Evolutionary conservation across 202 grass and related monocot genomes (phyloP), one percentile per base, ranked within the genome.

Genomic region (Alloteropsis angusta): DNA sequence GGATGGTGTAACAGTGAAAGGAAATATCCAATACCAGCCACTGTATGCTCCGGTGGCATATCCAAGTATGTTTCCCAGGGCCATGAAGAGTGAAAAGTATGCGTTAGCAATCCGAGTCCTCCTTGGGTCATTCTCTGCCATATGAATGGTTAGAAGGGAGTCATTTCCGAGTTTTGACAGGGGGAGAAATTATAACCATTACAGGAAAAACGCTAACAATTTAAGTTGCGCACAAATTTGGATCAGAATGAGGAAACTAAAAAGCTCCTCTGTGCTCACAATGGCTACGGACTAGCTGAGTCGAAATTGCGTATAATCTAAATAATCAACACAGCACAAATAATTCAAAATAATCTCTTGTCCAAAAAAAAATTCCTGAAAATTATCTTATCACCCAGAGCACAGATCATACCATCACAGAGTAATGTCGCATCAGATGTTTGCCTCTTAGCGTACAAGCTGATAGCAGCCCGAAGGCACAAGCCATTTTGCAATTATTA

Each of bases 11-110:
- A 99, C 17, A 41, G 86, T 99, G 72, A 99, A 93, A 5, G 89
- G 87, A 61, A 99, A 86, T 85, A 99, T 76, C 16, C 6, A 82
- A 73, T 85, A 95, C 96, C 92, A 99, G 68, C 90, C 81, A 60
- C 79, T 89, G 36, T 87, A 95, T 15, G 96, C 89, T 73, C 92
- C 96, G 41, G 92, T 88, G 48, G 96, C 92, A 54, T 90, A 99
- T 58, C 96, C 92, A 2, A 99, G 87, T 60, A 99, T 89, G 76
- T 95, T 95, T 68, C 96, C 88, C 56, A 95, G 75, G 14, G 92
- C 96, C 92, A 97, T 97, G 87, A 97, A 97, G 81, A 94, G 87
- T 21, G 95, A 97, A 73, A 92, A 97, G 83, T 97, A 97, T 22
- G 95, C 95, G 78, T 94, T 97, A 43, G 95, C 95, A 25, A 97